A percentile compares a stretch with the other conserved stretches of the same genome.
Conservation (phyloP, 345 rosid species). For the Moricandia moricandioides region DNA sequence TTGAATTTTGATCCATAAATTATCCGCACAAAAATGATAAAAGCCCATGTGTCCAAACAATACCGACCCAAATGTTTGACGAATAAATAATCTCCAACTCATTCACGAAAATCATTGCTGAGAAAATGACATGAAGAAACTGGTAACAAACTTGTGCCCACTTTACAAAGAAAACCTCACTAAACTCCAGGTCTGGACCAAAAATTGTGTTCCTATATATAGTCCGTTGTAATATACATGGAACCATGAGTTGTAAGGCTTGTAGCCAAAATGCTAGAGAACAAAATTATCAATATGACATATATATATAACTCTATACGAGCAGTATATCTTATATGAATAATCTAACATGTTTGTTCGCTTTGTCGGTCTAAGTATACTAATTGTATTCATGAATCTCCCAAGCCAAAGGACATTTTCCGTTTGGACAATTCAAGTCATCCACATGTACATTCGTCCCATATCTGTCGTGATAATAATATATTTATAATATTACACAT, state of each 20-base stretch:
- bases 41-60: conserved; percentile 15
- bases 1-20: neutral
- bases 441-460: neutral
- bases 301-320: conserved; percentile 19
- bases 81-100: conserved; percentile 16
- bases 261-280: conserved; percentile 26
- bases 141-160: conserved; percentile 32
- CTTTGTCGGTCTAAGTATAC: conserved; percentile 29
- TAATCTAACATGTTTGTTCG: conserved; percentile 7
- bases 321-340: neutral
- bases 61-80: conserved; percentile 11
- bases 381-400: conserved; percentile 12
- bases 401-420: conserved; percentile 11
- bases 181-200: conserved; percentile 26
- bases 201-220: conserved; percentile 13
- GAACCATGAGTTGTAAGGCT: conserved; percentile 20
- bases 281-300: conserved; percentile 22
- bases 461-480: conserved; percentile 1
- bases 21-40: conserved; percentile 2
- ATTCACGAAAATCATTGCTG: conserved; percentile 28
- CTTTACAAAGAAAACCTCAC: conserved; percentile 34
- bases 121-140: conserved; percentile 36
- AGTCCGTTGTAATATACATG: conserved; percentile 24
- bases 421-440: no score
- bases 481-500: neutral